These are phyloP conservation scores for Cafeteria roenbergensis DNA, from an alignment of 108 stramenopile genomes.

Conservation along the genomic window DNA sequence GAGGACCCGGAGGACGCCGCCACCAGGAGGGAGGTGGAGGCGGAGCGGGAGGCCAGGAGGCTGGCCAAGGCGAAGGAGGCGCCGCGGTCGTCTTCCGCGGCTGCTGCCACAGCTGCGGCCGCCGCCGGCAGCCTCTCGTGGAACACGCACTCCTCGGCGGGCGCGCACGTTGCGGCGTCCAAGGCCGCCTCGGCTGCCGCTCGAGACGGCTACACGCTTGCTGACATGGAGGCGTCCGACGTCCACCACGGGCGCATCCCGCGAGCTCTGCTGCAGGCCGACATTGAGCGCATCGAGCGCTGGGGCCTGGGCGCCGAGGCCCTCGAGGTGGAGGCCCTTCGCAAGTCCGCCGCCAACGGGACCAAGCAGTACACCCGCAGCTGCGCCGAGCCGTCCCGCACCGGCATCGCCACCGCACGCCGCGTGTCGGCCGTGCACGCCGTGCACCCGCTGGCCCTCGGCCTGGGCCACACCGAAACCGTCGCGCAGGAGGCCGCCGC, in stretches of 20 bases:
- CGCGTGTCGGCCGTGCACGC: neutral
- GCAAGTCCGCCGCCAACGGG: slow-evolving; percentile 39
- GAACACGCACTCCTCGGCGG: no score
- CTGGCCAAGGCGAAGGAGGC: no score
- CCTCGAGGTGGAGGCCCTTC: slow-evolving; percentile 17
- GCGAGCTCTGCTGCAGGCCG: slow-evolving; percentile 68
- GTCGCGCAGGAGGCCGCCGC: neutral
- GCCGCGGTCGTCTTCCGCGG: no score
- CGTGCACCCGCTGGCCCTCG: neutral
- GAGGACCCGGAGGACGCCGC: no score
- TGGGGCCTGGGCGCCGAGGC: slow-evolving; percentile 51
- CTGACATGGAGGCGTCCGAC: slow-evolving; percentile 83
- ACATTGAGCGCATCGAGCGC: slow-evolving; percentile 79
- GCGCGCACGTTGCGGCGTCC: no score
- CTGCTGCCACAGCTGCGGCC: no score
- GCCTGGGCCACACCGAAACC: neutral
- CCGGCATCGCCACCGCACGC: neutral
- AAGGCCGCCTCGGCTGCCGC: no score
- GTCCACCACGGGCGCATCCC: slow-evolving; percentile 90
- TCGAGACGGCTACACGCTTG: slow-evolving; percentile 65
- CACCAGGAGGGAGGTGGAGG: no score
- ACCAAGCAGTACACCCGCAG: slow-evolving; percentile 87
- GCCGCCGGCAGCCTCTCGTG: no score
- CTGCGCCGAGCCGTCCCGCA: slow-evolving; percentile 59
- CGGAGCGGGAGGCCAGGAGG: no score